Evolutionary conservation across 2,329 filamentous ascomycete genomes (phyloP), one percentile per base, ranked within the genome.

Genomic region (Fusarium pseudoanthophilum): DNA sequence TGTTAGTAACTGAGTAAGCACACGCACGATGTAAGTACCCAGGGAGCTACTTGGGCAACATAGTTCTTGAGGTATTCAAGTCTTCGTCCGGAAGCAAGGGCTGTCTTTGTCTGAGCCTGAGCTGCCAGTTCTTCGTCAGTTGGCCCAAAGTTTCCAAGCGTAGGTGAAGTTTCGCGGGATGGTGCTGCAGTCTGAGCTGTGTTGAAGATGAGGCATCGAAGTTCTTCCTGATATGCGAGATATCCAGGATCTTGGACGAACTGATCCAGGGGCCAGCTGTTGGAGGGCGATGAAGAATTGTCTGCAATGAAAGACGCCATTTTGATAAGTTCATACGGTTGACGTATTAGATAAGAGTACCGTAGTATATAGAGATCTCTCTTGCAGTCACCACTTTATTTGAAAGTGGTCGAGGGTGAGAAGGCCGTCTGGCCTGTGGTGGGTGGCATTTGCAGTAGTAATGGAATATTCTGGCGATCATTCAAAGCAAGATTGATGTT

Each of bases 21-120:
- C 24, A 24, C 28, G 15, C 18, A 32, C 16, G 49, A 26, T 13
- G 64, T 53, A 28, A 53, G 24, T 68, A 86, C 84, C 86, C 87
- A 89, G 28, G 85, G 85, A 7, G 87, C 87, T 46, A 89, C 84
- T 64, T 88, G 82, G 13, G 84, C 83, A n/a, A 88, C 84, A 69
- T 87, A 89, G 59, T 87, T 85, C 63, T 85, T 83, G 42, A 87
- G 69, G 51, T 85, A 86, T 49, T 81, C 77, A 9, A 85, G 72
- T 24, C 82, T 75, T 14, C 80, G 77, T 3, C 75, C 72, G n/a
- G 75, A 79, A 1, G 81, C 80, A 21, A 85, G 68, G 13, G 77
- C 76, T 24, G 70, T 69, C 49, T 72, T 75, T 4, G 76, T 77
- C 60, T 76, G 76, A 34, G 59, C 69, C 46, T 78, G 71, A 11